Evolutionary conservation across 345 rosid species (phyloP), one percentile per base, ranked within the genome.

Genomic region (Euphorbia tirucalli): DNA sequence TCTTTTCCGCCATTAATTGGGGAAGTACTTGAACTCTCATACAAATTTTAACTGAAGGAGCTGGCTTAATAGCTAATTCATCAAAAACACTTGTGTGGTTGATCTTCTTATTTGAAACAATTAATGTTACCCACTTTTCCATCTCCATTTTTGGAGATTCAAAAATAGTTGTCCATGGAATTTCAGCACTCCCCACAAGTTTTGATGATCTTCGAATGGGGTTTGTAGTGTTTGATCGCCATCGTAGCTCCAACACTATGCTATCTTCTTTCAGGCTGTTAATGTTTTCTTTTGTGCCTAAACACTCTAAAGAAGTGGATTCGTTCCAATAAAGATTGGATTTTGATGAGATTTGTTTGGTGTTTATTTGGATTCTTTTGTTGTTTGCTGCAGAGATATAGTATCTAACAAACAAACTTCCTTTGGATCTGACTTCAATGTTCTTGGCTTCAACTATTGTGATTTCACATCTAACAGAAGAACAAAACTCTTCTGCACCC

Each of bases 391-490:
- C 59, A 6, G 87, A 74, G 24, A 91, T 88, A 76, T 86, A 87
- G 84, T 72, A 87, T 75, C 94, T 87, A 49, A 91, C 85, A 65
- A 93, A 90, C 61, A 91, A 63, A 59, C 35, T 68, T 32, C 78
- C 85, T 9, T 74, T 61, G 46, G 85, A 72, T 57, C 76, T 85
- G 73, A 73, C 4, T 43, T 84, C 84, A 55, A 82, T 74, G 85
- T 90, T 91, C 76, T 84, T 91, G 65, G 96, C 97, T 80, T 87
- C 82, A 50, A 79, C 27, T 80, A 94, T 82, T 66, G 69, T 84
- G 66, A 94, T 70, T 74, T 94, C 78, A 55, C 82, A 90, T 74
- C 77, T 79, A 69, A 89, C 80, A 55, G 87, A 84, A 41, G 82
- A 61, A 57, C 69, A 59, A 37, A 39, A 41, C 44, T 56, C n/a